Base-by-base conservation (phyloP, 208 protist genomes). In the Leishmania tarentolae region DNA sequence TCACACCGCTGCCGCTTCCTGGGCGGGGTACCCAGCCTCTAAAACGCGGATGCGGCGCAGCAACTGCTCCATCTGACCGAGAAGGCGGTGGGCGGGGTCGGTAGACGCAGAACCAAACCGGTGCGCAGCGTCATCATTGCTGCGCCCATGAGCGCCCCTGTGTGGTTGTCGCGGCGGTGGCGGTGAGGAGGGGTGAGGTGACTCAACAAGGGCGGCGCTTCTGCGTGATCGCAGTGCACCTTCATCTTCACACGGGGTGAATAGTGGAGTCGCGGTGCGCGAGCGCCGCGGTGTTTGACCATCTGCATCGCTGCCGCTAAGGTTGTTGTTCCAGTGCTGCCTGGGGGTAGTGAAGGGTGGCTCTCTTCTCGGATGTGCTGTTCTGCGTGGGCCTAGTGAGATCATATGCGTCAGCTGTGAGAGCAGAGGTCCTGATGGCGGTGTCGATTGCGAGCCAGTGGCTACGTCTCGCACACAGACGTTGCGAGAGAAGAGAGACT, bases 21-120 rank as follows among this genome's bases (percentile, higher is more conserved):
- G 42, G 40, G 77, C 19, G 6, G 61, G 31, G 47, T 82, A 79
- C 13, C 57, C 68, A 7, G 37, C 74, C 44, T 86, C 82, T 47
- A 79, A 75, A 42, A 24, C 59, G 52, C 82, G 82, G 11, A 86
- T 72, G 8, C 82, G 82, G 13, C 57, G 17, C 28, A 82, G 78
- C 66, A 86, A 61, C 35, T 40, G 73, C 74, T 86, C 82, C 82
- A 86, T 86, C 52, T 80, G 77, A 31, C 82, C 70, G 7, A 86
- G 57, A 35, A 86, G 65, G 8, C 57, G 82, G 13, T 79, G 21
- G 52, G 76, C 9, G 31, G 72, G 11, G 28, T 13, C 11, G 8
- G 42, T 3, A 68, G 57, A 37, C 40, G 24, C 35, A 50, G 42
- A 52, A 53, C 69, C 8, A 17, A 9, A 73, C 21, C 9, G 28